These are phyloP conservation scores for Goffeauzyma gilvescens DNA, from an alignment of 768 basidiomycete genomes.

Conservation along the genomic window DNA sequence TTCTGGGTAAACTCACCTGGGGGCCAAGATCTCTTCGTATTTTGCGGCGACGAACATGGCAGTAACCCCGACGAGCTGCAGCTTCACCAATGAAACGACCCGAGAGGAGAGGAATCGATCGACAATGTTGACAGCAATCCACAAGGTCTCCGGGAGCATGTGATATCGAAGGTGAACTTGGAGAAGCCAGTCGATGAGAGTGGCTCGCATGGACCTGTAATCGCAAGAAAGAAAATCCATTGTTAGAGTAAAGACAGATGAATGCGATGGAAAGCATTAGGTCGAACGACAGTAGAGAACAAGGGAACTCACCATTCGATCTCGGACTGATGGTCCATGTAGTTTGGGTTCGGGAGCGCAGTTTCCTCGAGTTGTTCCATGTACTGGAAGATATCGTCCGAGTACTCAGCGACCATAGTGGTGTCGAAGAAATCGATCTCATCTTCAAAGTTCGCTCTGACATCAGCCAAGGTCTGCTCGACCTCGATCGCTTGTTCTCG, in stretches of 20 bases:
- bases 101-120: conserved; percentile 80
- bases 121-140: conserved; percentile 95
- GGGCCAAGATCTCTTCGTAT: conserved; percentile 97
- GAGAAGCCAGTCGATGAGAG: conserved; percentile 91
- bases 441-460: conserved; percentile 48
- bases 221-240: background rate
- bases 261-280: too few relatives aligned
- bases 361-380: conserved; percentile 83
- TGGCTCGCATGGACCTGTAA: conserved; percentile 82
- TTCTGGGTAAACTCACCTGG: too few relatives aligned
- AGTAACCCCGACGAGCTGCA: conserved; percentile 91
- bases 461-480: conserved; percentile 41
- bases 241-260: too few relatives aligned
- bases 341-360: conserved; percentile 77
- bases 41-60: conserved; percentile 99
- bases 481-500: conserved; percentile 27
- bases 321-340: conserved; percentile 84
- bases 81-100: conserved; percentile 69
- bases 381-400: conserved; percentile 94
- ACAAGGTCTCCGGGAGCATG: conserved; percentile 95
- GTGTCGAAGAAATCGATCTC: conserved; percentile 64
- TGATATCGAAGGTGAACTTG: conserved; percentile 97
- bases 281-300: background rate
- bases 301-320: conserved; percentile 38
- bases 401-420: conserved; percentile 94